phyloP scores from a whole-genome alignment of 495 filamentous ascomycete species.

The Bacidia rubella region DNA sequence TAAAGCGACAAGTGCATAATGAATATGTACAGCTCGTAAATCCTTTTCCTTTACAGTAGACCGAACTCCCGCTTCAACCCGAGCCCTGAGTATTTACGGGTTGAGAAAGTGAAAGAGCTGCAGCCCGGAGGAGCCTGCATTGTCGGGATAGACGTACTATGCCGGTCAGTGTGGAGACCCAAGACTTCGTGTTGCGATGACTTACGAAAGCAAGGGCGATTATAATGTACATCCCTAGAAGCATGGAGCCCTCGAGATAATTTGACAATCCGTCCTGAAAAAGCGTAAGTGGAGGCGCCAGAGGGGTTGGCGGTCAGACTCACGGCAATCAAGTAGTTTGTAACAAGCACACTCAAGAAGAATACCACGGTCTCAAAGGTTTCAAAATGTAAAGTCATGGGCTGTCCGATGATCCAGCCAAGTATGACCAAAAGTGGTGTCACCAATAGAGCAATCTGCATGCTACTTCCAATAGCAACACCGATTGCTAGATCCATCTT shows the following conservation, averaged over 20 bases:
- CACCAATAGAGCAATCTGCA: constrained; percentile 90
- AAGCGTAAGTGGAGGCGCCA: constrained; percentile 30
- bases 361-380: constrained; percentile 90
- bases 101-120: constrained; percentile 5
- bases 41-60: too few species aligned
- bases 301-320: not conserved
- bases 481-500: constrained; percentile 98
- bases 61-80: too few species aligned
- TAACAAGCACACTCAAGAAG: constrained; percentile 76
- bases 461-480: constrained; percentile 81
- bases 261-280: constrained; percentile 78
- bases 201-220: constrained; percentile 15
- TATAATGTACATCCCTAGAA: constrained; percentile 54
- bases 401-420: constrained; percentile 72
- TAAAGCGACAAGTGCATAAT: too few species aligned
- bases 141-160: constrained; percentile 56
- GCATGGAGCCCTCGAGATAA: constrained; percentile 88
- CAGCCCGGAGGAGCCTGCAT: constrained; percentile 22
- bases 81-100: not conserved
- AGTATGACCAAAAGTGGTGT: constrained; percentile 84
- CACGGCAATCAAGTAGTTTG: constrained; percentile 54
- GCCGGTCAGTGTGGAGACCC: not conserved
- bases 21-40: too few species aligned
- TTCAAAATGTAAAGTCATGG: constrained; percentile 89
- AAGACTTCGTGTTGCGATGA: not conserved